These are phyloP conservation scores for Thozetella sp. DNA, from an alignment of 495 filamentous ascomycete species.

Conservation along the genomic window DNA sequence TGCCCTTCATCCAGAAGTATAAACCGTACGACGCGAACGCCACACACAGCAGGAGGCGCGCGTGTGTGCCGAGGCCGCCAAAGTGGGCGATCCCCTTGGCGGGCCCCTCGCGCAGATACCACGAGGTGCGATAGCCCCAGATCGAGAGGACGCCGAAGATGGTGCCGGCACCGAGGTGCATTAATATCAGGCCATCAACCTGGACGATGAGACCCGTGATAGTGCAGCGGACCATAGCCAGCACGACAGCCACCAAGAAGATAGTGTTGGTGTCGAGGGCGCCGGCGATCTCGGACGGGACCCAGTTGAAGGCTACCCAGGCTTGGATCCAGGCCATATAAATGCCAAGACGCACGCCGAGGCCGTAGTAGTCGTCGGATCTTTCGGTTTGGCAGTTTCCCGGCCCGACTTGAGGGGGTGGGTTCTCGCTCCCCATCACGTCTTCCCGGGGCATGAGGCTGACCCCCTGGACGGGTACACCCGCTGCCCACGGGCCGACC, in stretches of 20 bases:
- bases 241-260: constrained; percentile 12
- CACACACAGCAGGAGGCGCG: constrained; percentile 4
- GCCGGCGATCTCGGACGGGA: constrained; percentile 8
- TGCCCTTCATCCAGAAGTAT: constrained; percentile 12
- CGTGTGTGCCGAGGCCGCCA: constrained; percentile 11
- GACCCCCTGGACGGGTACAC: background rate
- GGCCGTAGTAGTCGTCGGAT: constrained; percentile 12
- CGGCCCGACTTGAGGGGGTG: background rate
- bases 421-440: background rate
- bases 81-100: constrained; percentile 3
- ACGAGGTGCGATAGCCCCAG: constrained; percentile 14
- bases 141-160: constrained; percentile 12
- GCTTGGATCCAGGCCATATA: constrained; percentile 15
- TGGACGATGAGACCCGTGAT: background rate
- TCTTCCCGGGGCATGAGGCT: background rate
- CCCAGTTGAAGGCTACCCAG: constrained; percentile 9
- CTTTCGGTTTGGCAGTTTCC: constrained; percentile 7
- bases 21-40: constrained; percentile 7
- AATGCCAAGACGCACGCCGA: constrained; percentile 14
- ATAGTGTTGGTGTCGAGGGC: constrained; percentile 12
- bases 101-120: constrained; percentile 8
- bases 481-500: no score
- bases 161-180: constrained; percentile 10
- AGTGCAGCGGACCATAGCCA: constrained; percentile 7
- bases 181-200: constrained; percentile 13